A percentile compares a stretch with the other conserved stretches of the same genome.
Evolutionary conservation across 805 yeast species (phyloP).

Genomic region (Debaryomyces prosopidis): DNA sequence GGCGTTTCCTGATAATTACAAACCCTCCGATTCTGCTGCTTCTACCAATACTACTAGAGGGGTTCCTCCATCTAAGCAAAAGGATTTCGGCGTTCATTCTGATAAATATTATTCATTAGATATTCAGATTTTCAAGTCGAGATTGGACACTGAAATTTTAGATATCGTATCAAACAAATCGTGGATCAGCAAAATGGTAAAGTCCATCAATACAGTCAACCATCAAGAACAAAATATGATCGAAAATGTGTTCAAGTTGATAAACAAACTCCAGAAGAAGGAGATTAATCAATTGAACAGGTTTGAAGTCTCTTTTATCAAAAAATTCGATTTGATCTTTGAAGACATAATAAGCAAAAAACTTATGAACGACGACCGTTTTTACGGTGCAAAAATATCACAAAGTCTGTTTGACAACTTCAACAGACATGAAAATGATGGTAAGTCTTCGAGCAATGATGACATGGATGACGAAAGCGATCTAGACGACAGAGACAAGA

Average conservation of each 20-base stretch:
- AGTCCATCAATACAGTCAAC: slow-evolving; percentile 4
- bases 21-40: slow-evolving; percentile 1
- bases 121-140: slow-evolving; percentile 57
- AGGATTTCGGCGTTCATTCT: slow-evolving; percentile 72
- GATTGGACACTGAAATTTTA: slow-evolving; percentile 42
- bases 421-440: neutral
- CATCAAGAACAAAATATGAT: slow-evolving; percentile 7
- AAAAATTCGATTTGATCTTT: slow-evolving; percentile 8
- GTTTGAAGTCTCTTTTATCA: slow-evolving; percentile 4
- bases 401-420: neutral
- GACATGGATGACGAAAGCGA: slow-evolving; percentile 24
- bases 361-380: neutral
- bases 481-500: slow-evolving; percentile 18
- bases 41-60: neutral
- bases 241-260: slow-evolving; percentile 7
- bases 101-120: slow-evolving; percentile 67
- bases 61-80: slow-evolving; percentile 48
- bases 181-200: slow-evolving; percentile 19
- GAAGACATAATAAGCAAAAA: slow-evolving; percentile 7
- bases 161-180: slow-evolving; percentile 21
- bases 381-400: neutral
- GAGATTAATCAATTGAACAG: slow-evolving; percentile 5
- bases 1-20: slow-evolving; percentile 52
- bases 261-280: slow-evolving; percentile 9
- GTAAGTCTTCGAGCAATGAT: slow-evolving; percentile 4